phyloP scores from a whole-genome alignment of 2,329 filamentous ascomycete species.

The Cyphellophora attinorum region DNA sequence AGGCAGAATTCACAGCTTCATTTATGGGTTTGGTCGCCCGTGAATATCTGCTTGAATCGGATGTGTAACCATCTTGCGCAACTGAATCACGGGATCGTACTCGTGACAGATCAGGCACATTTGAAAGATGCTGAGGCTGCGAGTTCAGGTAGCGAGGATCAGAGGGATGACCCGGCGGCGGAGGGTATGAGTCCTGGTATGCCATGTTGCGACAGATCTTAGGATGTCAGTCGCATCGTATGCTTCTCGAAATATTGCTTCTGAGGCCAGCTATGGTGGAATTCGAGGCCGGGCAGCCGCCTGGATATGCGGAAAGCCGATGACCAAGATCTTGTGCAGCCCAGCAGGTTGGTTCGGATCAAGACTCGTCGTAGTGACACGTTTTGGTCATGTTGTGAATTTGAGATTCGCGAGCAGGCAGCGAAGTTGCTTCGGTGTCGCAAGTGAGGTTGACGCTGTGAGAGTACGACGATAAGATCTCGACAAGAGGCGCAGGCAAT shows the following conservation, averaged over 20 bases:
- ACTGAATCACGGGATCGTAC: not conserved
- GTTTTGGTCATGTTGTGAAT: not conserved
- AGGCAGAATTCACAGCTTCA: slow-evolving; percentile 48
- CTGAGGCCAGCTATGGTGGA: no score
- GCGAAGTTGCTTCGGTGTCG: no score
- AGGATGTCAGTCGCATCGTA: no score
- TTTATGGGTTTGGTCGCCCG: slow-evolving; percentile 38
- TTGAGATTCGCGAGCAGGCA: not conserved
- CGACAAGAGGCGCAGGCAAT: no score
- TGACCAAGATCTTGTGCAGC: not conserved
- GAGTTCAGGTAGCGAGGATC: not conserved
- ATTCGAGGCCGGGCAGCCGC: no score
- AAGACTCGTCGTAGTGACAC: not conserved
- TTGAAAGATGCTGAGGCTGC: not conserved
- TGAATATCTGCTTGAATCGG: slow-evolving; percentile 10
- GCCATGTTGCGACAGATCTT: not conserved
- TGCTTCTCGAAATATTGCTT: no score
- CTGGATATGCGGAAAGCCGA: not conserved
- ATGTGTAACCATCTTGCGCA: slow-evolving; percentile 4
- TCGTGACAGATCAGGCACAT: not conserved
- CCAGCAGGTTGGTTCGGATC: not conserved
- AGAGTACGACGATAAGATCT: no score
- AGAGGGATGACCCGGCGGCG: not conserved
- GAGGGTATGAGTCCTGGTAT: not conserved
- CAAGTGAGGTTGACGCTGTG: no score